Evolutionary conservation across 805 yeast genomes (phyloP).

Genomic region (Brettanomyces nanus): DNA sequence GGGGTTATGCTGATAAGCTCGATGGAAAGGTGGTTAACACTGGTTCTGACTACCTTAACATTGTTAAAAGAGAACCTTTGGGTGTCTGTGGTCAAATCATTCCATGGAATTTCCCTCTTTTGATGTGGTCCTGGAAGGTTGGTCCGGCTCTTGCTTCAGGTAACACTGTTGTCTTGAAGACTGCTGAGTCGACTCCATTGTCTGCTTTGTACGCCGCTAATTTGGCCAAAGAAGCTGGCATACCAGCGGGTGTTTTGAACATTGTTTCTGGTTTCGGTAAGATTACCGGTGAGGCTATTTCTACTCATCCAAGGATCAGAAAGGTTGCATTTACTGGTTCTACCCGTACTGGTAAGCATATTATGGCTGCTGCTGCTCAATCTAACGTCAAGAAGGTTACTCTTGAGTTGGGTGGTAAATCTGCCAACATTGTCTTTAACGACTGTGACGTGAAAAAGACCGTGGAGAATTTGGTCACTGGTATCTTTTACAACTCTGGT

Average conservation of each 20-base stretch:
- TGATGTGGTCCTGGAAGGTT: conserved; percentile 92
- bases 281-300: conserved; percentile 73
- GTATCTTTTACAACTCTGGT: conserved; percentile 84
- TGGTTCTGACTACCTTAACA: conserved; percentile 63
- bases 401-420: conserved; percentile 84
- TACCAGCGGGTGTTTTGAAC: conserved; percentile 88
- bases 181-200: conserved; percentile 89
- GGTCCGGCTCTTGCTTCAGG: conserved; percentile 92
- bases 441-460: conserved; percentile 66
- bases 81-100: conserved; percentile 96
- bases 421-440: conserved; percentile 74
- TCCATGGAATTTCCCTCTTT: conserved; percentile 95
- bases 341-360: conserved; percentile 73
- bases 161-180: conserved; percentile 78
- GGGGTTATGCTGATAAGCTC: conserved; percentile 88
- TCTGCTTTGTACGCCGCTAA: conserved; percentile 72
- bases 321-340: conserved; percentile 96
- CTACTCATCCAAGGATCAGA: conserved; percentile 72
- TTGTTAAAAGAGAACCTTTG: conserved; percentile 80
- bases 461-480: conserved; percentile 58
- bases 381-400: conserved; percentile 67
- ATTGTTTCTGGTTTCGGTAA: conserved; percentile 82
- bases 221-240: conserved; percentile 70
- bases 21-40: conserved; percentile 71
- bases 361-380: conserved; percentile 64